Evolutionary conservation across 2,329 filamentous ascomycete genomes (phyloP).

Genomic region (Emmonsia crescens): DNA sequence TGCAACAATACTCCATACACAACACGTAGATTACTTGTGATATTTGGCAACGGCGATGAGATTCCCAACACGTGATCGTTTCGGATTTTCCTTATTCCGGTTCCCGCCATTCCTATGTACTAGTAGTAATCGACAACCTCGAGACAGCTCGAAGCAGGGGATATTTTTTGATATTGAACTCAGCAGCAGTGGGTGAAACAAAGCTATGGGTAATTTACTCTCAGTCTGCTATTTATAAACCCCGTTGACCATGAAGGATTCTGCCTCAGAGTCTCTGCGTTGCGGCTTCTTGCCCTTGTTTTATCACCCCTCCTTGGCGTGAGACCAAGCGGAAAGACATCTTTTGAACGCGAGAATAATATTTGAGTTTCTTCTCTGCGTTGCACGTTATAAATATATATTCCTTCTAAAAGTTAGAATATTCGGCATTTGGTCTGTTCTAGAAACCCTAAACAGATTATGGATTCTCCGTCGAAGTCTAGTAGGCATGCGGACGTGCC

Average conservation of each 20-base stretch:
- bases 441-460: background rate
- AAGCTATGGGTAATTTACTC: background rate
- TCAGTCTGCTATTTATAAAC: background rate
- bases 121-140: too few relatives aligned
- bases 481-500: constrained; percentile 13
- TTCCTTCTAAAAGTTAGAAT: background rate
- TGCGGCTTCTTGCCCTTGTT: background rate
- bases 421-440: background rate
- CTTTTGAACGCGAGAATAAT: background rate
- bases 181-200: background rate
- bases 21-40: too few relatives aligned
- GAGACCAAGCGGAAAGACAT: background rate
- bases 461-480: constrained; percentile 2
- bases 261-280: background rate
- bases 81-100: background rate
- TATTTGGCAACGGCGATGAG: too few relatives aligned
- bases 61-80: background rate
- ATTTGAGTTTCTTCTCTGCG: background rate
- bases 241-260: background rate
- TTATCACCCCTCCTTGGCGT: background rate
- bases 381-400: background rate
- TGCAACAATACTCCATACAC: background rate
- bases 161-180: background rate
- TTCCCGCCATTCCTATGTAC: background rate
- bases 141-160: background rate